Percentiles rank a stretch among this genome's conserved stretches.
phyloP scores from a whole-genome alignment of 352 stramenopile species.

The Globisporangium megalacanthum region DNA sequence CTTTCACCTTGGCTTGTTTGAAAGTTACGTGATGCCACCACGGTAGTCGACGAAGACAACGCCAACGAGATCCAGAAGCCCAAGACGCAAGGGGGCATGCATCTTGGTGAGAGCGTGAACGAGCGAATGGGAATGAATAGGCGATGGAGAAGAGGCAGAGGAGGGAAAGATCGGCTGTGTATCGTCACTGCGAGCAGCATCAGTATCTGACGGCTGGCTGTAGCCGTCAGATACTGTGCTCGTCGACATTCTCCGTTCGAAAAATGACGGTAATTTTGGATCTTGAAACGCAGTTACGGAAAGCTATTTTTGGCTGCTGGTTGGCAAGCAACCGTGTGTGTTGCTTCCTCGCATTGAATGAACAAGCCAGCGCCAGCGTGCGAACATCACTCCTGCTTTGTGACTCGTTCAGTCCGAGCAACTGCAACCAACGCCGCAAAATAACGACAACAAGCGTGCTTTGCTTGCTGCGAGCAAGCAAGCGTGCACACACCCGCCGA shows the following conservation, averaged over 20 bases:
- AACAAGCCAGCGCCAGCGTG: not conserved
- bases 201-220: not conserved
- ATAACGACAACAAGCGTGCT: slow-evolving; percentile 3
- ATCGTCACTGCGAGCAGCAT: not conserved
- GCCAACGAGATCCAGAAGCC: not conserved
- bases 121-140: not conserved
- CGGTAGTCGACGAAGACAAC: not conserved
- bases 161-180: not conserved
- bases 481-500: not conserved
- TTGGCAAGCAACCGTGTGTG: too few species aligned
- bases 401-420: slow-evolving; percentile 4
- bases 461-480: slow-evolving; percentile 1
- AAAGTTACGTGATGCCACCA: not conserved
- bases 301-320: slow-evolving; percentile 2
- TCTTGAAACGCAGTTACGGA: slow-evolving; percentile 12
- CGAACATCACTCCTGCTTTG: slow-evolving; percentile 5
- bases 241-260: not conserved
- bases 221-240: too few species aligned
- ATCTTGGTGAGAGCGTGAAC: not conserved
- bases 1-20: too few species aligned
- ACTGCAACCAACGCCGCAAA: slow-evolving; percentile 7
- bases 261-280: slow-evolving; percentile 9
- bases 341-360: too few species aligned
- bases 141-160: too few species aligned
- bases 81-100: not conserved